phyloP scores from a whole-genome alignment of 2,329 filamentous ascomycete genomes.

The Fusarium gaditjirri region DNA sequence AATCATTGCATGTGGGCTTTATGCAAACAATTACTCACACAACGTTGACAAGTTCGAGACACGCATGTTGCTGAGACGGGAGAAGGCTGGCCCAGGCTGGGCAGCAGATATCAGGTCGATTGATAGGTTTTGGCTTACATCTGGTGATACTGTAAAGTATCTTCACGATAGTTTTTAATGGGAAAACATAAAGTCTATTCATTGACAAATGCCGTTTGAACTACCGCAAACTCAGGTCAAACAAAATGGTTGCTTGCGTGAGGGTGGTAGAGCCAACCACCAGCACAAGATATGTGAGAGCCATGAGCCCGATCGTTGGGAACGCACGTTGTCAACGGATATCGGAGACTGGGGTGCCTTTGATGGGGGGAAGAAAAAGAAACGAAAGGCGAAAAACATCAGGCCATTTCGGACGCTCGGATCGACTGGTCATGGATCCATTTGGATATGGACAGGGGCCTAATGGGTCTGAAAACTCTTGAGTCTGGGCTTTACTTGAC shows the following conservation, averaged over 20 bases:
- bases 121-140: neutral
- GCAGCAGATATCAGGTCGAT: neutral
- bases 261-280: neutral
- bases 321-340: slow-evolving; percentile 26
- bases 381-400: slow-evolving; percentile 15
- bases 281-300: neutral
- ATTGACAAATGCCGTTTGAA: neutral
- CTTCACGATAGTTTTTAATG: neutral
- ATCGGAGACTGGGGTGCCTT: slow-evolving; percentile 18
- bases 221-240: neutral
- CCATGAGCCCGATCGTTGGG: slow-evolving; percentile 22
- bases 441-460: neutral
- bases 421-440: neutral
- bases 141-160: neutral
- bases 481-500: slow-evolving; percentile 12
- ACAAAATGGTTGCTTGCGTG: neutral
- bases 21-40: neutral
- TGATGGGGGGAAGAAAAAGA: slow-evolving; percentile 13
- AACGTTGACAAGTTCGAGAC: slow-evolving; percentile 1
- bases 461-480: slow-evolving; percentile 1
- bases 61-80: neutral
- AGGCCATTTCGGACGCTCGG: slow-evolving; percentile 14
- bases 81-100: neutral
- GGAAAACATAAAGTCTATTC: neutral
- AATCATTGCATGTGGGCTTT: neutral